Evolutionary conservation across 768 basidiomycete genomes (phyloP).

Genomic region (Lentinula aciculospora): DNA sequence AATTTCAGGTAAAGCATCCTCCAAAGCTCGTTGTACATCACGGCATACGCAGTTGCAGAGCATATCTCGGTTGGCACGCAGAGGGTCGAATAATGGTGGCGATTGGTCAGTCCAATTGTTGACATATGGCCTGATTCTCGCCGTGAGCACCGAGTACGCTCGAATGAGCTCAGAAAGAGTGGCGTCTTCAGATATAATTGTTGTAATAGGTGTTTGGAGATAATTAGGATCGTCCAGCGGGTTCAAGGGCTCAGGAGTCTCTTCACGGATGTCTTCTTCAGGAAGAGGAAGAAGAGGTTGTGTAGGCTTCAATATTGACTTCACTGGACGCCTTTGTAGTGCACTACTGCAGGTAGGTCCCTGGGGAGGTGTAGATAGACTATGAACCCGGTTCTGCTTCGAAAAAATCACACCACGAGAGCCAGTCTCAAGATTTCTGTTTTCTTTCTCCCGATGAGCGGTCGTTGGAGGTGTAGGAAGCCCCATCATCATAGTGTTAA

Average conservation of each 20-base stretch:
- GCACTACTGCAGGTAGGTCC: conserved; percentile 20
- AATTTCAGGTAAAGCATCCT: conserved; percentile 43
- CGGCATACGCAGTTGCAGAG: conserved; percentile 60
- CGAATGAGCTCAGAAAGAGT: conserved; percentile 59
- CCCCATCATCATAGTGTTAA: conserved; percentile 25
- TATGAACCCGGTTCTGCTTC: conserved; percentile 42
- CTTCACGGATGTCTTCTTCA: conserved; percentile 46
- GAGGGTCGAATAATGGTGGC: conserved; percentile 69
- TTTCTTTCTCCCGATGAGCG: conserved; percentile 54
- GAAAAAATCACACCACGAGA: conserved; percentile 47
- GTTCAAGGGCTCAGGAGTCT: conserved; percentile 73
- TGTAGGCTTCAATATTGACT: conserved; percentile 65
- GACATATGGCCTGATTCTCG: conserved; percentile 51
- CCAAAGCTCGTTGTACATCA: conserved; percentile 60
- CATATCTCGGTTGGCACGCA: conserved; percentile 45
- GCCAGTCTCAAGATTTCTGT: conserved; percentile 26
- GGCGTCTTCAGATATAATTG: conserved; percentile 45
- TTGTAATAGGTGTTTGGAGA: conserved; percentile 57
- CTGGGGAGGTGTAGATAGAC: conserved; percentile 24
- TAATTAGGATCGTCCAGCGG: conserved; percentile 61
- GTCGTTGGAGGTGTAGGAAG: conserved; percentile 61
- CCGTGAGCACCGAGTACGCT: conserved; percentile 66
- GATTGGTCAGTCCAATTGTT: conserved; percentile 47
- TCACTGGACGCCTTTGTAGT: conserved; percentile 40
- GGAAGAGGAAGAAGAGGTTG: conserved; percentile 31